These are phyloP conservation scores for Licmophora abbreviata DNA, from an alignment of 108 stramenopile genomes.

Conservation along the genomic window DNA sequence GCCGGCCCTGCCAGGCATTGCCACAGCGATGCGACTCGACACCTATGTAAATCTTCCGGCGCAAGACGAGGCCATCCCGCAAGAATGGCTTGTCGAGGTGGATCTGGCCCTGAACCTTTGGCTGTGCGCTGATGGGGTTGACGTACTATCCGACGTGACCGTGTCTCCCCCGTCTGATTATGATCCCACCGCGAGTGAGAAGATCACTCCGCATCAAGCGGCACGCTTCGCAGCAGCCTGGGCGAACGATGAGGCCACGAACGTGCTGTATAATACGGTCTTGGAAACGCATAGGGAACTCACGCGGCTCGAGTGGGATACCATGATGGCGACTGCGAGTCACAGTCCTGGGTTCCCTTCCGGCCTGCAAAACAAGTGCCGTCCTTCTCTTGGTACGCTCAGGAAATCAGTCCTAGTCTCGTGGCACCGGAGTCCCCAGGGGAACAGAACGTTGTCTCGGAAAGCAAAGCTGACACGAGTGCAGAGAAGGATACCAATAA, in stretches of 20 bases:
- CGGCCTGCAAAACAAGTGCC: slow-evolving; percentile 47
- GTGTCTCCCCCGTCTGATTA: slow-evolving; percentile 18
- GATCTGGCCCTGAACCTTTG: slow-evolving; percentile 73
- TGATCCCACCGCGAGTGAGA: slow-evolving; percentile 4
- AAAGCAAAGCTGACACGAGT: slow-evolving; percentile 2
- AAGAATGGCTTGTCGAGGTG: slow-evolving; percentile 54
- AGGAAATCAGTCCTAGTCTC: slow-evolving; percentile 30
- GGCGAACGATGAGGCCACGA: slow-evolving; percentile 44
- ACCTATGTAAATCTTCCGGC: slow-evolving; percentile 59
- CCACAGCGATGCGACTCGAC: slow-evolving; percentile 57
- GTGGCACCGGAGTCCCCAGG: background rate
- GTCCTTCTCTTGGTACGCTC: slow-evolving; percentile 68
- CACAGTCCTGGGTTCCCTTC: slow-evolving; percentile 33
- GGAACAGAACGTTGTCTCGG: background rate
- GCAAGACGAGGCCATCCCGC: slow-evolving; percentile 37
- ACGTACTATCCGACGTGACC: slow-evolving; percentile 40
- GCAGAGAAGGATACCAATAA: slow-evolving; percentile 1
- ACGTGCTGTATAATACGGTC: slow-evolving; percentile 37
- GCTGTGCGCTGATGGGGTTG: slow-evolving; percentile 86
- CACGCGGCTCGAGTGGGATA: slow-evolving; percentile 45
- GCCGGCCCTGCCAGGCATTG: slow-evolving; percentile 46
- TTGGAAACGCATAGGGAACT: slow-evolving; percentile 11
- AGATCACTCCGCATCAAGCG: slow-evolving; percentile 12
- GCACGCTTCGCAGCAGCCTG: slow-evolving; percentile 67
- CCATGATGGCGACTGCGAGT: slow-evolving; percentile 34